Evolutionary conservation across 176 grass and related monocot species (phyloP), one percentile per base, ranked within the genome.

Genomic region (Phyllostachys edulis): DNA sequence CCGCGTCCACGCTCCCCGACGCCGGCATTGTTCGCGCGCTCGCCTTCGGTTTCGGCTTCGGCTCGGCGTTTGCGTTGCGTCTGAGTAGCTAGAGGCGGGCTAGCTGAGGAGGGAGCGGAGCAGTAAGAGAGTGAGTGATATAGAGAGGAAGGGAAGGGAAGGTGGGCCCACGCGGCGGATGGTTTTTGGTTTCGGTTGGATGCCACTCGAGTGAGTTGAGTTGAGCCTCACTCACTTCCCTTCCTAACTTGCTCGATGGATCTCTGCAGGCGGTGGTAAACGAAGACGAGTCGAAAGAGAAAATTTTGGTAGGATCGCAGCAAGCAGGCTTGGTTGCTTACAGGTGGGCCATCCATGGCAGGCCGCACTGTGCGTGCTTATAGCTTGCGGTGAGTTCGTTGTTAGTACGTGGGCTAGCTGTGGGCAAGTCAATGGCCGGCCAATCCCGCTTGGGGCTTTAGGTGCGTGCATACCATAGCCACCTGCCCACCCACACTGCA

Each of bases 101-200:
- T 72, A 67, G 86, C 81, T 84, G 87, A 73, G 72, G 82, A 89
- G 82, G n/a, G 41, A 86, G 82, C 24, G 76, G 56, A 29, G 32
- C 50, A 42, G 34, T 0, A 42, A 12, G 55, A 32, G 64, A 20
- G 12, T 26, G 64, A 20, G 12, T 37, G 76, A 80, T 82, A 84
- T 86, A 88, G 79, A 77, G 80, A n/a, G 15, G 16, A 16, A 5
- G 1, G 10, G 20, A 1, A 8, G 51, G 51, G 6, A 34, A 37
- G 63, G 29, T 5, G 74, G 84, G 74, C 5, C 27, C 63, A 69
- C 74, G 49, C 9, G 70, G 80, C 52, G 42, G 26, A 64, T 71
- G 55, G 85, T 81, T 84, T 77, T 84, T 85, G 77, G 71, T 85
- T 84, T 77, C 81, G 89, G 89, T 24, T 87, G 63, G 69, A 55